Evolutionary conservation across 306 rosid genomes (phyloP), one percentile per base, ranked within the genome.

Genomic region (Vigna unguiculata): DNA sequence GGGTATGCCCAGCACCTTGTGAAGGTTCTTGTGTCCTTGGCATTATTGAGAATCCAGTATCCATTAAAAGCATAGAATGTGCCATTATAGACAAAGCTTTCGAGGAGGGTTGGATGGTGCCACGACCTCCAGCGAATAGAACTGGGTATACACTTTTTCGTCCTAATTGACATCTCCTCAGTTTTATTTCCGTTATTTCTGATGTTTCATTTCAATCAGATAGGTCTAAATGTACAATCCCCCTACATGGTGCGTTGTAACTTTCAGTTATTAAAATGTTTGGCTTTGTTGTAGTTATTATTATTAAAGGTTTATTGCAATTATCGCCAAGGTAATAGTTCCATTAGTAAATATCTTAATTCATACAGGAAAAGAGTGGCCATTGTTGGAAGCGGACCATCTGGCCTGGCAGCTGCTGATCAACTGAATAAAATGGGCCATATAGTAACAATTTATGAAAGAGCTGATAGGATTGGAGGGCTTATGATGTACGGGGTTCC

Each of bases 371-470:
- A 86, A 83, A 84, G 88, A 78, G 97, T 95, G 10, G 99, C 97
- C 54, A 61, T 95, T 38, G 85, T 95, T 73, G 98, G 99, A 79
- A 95, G 99, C 75, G 99, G 99, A 43, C 99, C 99, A 9, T 75
- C 99, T 63, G 99, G 99, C 43, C 75, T 95, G 89, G 99, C 99
- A 58, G 97, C 97, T 81, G 99, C 99, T 60, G 99, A 95, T 84
- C 99, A 95, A 76, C 89, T 95, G 41, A 95, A 95, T 74, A 88
- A 88, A 87, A 80, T 85, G 88, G 99, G 99, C 38, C 99, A 95
- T 73, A 80, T 80, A 9, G 97, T 95, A 30, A 84, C 87, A 25
- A 76, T 79, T 11, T 60, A 60, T 30, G 67, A 60, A 60, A 60
- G 67, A 60, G 21, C 67, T 60, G 67, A 60, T 16, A 60, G 67